Conservation (phyloP, 2,329 filamentous ascomycete species). For the Trichophaea hybrida region DNA sequence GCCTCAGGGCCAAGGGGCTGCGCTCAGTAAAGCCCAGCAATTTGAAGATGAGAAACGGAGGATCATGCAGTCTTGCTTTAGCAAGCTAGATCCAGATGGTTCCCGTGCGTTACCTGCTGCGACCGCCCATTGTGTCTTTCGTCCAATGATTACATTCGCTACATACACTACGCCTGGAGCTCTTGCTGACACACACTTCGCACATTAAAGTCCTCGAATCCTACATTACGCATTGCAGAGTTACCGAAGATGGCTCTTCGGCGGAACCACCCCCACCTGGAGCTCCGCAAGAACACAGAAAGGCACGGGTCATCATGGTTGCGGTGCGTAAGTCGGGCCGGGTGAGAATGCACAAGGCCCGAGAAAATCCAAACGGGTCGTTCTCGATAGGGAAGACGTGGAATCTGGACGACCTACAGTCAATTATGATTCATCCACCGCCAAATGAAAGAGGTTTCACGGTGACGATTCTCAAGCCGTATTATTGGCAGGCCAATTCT, state of each 20-base stretch:
- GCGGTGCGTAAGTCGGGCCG: conserved; percentile 82
- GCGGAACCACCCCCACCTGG: conserved; percentile 72
- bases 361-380: conserved; percentile 82
- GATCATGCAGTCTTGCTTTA: conserved; percentile 90
- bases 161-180: conserved; percentile 7
- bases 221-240: conserved; percentile 93
- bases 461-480: conserved; percentile 81
- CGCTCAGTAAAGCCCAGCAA: conserved; percentile 47
- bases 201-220: conserved; percentile 58
- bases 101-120: conserved; percentile 48
- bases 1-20: conserved; percentile 11
- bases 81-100: conserved; percentile 72
- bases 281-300: conserved; percentile 52
- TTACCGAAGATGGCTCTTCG: conserved; percentile 71
- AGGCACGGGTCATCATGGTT: conserved; percentile 80
- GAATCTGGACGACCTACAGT: conserved; percentile 78
- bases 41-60: conserved; percentile 95
- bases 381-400: conserved; percentile 98
- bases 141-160: not conserved
- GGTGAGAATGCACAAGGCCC: conserved; percentile 90
- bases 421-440: conserved; percentile 68
- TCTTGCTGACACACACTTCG: conserved; percentile 3
- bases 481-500: conserved; percentile 91
- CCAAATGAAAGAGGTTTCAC: conserved; percentile 61
- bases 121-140: not conserved